Conservation (phyloP, 2,329 filamentous ascomycete genomes). For the Neurospora sp. region DNA sequence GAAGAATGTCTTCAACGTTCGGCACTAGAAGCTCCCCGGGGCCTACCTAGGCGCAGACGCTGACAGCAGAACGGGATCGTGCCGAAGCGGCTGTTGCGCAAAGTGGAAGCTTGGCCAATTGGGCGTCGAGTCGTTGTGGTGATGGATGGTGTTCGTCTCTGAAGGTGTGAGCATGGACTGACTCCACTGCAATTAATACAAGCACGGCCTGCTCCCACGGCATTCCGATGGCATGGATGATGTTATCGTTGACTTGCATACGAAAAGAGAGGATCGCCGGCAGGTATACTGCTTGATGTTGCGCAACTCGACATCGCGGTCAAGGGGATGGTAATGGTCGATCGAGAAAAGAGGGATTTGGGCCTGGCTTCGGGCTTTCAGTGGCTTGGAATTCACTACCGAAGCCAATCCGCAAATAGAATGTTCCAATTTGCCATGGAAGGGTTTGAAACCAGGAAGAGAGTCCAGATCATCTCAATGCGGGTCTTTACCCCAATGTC, state of each 20-base stretch:
- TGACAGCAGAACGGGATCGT: not conserved
- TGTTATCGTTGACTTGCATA: not conserved
- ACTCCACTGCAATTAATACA: not conserved
- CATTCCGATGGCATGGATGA: not conserved
- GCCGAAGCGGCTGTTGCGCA: slow-evolving; percentile 1
- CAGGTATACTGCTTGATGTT: not conserved
- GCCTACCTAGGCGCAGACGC: not conserved
- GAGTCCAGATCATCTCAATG: not conserved
- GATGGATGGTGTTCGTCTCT: not conserved
- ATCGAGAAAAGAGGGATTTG: not conserved
- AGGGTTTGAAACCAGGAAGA: not conserved
- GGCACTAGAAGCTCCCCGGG: not conserved
- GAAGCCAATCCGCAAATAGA: not conserved
- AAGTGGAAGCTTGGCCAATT: not conserved
- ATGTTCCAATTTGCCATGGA: not conserved
- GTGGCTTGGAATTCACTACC: not conserved
- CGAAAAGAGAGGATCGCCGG: not conserved
- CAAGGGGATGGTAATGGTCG: not conserved
- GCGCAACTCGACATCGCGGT: not conserved
- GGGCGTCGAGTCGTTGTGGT: not conserved
- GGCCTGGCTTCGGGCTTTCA: too few species aligned
- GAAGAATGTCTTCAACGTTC: not conserved
- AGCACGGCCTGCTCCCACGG: not conserved
- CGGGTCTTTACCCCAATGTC: not conserved
- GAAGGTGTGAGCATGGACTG: not conserved